phyloP scores from a whole-genome alignment of 139 green algal species.

The Micromonas pusilla region DNA sequence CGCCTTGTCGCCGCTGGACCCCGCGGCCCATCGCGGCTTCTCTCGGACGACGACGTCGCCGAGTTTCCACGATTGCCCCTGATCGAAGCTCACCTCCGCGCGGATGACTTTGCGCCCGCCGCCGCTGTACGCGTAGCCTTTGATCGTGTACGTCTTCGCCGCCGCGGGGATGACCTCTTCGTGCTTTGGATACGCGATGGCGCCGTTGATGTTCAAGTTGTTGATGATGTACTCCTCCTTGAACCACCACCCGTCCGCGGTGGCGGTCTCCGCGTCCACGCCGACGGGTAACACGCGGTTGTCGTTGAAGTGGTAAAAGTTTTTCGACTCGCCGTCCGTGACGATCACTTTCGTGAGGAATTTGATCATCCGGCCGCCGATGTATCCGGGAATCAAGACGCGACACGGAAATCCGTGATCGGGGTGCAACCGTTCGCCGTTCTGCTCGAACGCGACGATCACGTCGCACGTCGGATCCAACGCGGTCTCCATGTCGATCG shows the following conservation, averaged over 20 bases:
- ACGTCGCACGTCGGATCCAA: constrained; percentile 62
- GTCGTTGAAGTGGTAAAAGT: constrained; percentile 97
- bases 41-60: neutral
- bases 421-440: constrained; percentile 55
- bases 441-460: constrained; percentile 70
- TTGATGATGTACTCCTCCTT: constrained; percentile 98
- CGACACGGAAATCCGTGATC: constrained; percentile 74
- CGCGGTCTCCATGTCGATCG: constrained; percentile 45
- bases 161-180: constrained; percentile 71
- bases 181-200: constrained; percentile 75
- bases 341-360: constrained; percentile 80
- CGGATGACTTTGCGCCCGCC: constrained; percentile 83
- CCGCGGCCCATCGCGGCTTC: constrained; percentile 8
- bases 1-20: constrained; percentile 4
- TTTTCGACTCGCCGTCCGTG: constrained; percentile 62
- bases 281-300: constrained; percentile 91
- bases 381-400: constrained; percentile 79
- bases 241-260: constrained; percentile 83
- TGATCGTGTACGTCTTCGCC: constrained; percentile 29
- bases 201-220: constrained; percentile 94
- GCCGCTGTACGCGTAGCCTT: constrained; percentile 52
- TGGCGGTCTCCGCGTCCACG: constrained; percentile 82
- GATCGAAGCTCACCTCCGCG: constrained; percentile 85
- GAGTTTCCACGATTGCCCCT: constrained; percentile 51
- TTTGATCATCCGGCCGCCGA: constrained; percentile 84